Evolutionary conservation across 768 basidiomycete genomes (phyloP), one percentile per base, ranked within the genome.

Genomic region (Pholiota molesta): DNA sequence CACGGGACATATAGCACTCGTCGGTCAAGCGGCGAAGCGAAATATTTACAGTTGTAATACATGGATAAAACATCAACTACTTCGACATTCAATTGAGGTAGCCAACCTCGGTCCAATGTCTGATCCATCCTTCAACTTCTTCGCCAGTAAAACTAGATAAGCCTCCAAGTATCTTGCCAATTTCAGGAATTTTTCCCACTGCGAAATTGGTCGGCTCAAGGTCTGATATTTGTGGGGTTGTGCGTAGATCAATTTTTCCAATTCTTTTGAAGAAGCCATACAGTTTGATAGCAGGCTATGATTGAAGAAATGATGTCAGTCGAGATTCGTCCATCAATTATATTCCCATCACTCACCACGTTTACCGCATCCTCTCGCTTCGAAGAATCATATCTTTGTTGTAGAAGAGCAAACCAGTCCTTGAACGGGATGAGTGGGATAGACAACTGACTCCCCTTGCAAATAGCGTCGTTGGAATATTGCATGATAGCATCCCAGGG

Each of bases 231-330:
- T n/a, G 39, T 40, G n/a, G 39, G 31, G 6, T 31, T 11, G 13
- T 40, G 3, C 2, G 39, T 16, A 2, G 6, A 42, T 61, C 51
- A 31, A 16, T 19, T 10, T 52, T 6, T 28, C 19, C 26, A 1
- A 52, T 26, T 7, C 26, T 16, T 11, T 52, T 31, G 29, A 54
- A 54, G 23, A 54, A 54, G 31, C 35, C 52, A 26, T n/a, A 8
- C 11, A 54, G 52, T 26, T 35, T 54, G 17, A 54, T 54, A 19
- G 52, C 52, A 33, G 52, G 52, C 52, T 54, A 54, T 16, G 1
- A 31, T 28, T 9, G 8, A n/a, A n/a, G n/a, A 16, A 19, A 3
- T n/a, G 52, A 4, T 35, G 35, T 31, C 1, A 37, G 17, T 33
- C 4, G 23, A 17, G 31, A 6, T 52, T 28, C 9, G 2, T 23